These are phyloP conservation scores for Candida taoyuanica DNA, from an alignment of 805 yeast species.

Conservation along the genomic window DNA sequence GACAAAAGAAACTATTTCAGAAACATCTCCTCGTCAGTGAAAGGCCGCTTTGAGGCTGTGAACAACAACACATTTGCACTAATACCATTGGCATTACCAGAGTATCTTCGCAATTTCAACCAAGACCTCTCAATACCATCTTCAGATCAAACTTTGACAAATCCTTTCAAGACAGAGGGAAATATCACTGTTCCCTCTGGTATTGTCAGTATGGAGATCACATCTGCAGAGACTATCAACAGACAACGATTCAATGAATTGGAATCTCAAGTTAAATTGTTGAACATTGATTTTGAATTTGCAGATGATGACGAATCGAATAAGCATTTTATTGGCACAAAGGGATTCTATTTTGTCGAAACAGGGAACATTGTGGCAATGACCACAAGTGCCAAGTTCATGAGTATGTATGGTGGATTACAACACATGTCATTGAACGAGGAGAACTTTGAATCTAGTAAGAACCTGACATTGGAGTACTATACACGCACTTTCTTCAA, in stretches of 20 bases:
- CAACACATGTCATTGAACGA: conserved; percentile 43
- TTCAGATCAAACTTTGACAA: conserved; percentile 1
- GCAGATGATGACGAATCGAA: conserved; percentile 45
- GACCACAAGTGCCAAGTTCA: conserved; percentile 60
- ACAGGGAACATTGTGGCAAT: conserved; percentile 58
- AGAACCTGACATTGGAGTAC: conserved; percentile 39
- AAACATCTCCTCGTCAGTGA: conserved; percentile 45
- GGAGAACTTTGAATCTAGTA: conserved; percentile 41
- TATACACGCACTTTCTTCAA: conserved; percentile 36
- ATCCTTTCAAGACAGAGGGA: conserved; percentile 10
- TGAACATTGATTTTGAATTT: conserved; percentile 30
- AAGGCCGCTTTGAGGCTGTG: conserved; percentile 36
- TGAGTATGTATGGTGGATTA: conserved; percentile 57
- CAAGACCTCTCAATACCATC: conserved; percentile 14
- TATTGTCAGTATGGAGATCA: conserved; percentile 18
- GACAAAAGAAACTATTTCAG: conserved; percentile 28
- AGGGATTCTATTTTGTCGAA: conserved; percentile 63
- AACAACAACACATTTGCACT: conserved; percentile 16
- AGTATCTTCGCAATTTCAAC: conserved; percentile 17
- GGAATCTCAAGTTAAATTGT: conserved; percentile 36
- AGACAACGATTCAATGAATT: conserved; percentile 29
- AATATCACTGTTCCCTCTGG: conserved; percentile 36
- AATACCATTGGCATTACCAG: conserved; percentile 23
- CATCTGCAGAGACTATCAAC: conserved; percentile 17
- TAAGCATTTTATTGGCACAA: conserved; percentile 44